Conservation (phyloP, 805 yeast species). For the Candida insectorum region DNA sequence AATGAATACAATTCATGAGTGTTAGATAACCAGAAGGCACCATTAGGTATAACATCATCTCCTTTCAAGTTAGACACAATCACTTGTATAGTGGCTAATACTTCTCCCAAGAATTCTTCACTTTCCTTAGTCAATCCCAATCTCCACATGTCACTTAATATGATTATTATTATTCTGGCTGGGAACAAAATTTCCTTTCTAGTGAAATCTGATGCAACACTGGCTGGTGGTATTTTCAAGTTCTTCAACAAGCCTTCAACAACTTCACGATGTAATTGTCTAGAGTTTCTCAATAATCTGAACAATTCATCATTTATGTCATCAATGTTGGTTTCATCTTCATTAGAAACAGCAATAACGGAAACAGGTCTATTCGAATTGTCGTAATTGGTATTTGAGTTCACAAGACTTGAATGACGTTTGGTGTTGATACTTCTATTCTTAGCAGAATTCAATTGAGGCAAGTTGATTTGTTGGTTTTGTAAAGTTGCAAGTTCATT, state of each 20-base stretch:
- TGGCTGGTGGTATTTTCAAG: slow-evolving; percentile 80
- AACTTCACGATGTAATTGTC: slow-evolving; percentile 73
- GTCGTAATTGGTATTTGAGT: slow-evolving; percentile 5
- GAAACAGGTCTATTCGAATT: slow-evolving; percentile 52
- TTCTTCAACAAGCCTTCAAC: slow-evolving; percentile 84
- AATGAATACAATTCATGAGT: slow-evolving; percentile 94
- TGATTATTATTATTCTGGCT: slow-evolving; percentile 87
- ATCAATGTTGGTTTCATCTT: slow-evolving; percentile 54
- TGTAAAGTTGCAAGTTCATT: slow-evolving; percentile 48
- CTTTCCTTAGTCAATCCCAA: slow-evolving; percentile 88
- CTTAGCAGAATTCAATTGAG: slow-evolving; percentile 22
- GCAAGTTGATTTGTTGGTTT: slow-evolving; percentile 22
- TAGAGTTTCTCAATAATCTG: slow-evolving; percentile 67
- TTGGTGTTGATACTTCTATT: slow-evolving; percentile 32
- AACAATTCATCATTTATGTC: slow-evolving; percentile 75
- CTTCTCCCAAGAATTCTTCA: slow-evolving; percentile 87
- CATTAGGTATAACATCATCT: slow-evolving; percentile 83
- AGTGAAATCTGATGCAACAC: slow-evolving; percentile 77
- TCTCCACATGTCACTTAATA: slow-evolving; percentile 97
- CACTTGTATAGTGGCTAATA: slow-evolving; percentile 79
- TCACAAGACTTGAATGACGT: slow-evolving; percentile 32
- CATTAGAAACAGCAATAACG: slow-evolving; percentile 54
- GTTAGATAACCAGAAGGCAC: slow-evolving; percentile 97
- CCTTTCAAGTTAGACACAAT: slow-evolving; percentile 78
- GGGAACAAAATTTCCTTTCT: slow-evolving; percentile 94